A percentile compares a stretch with the other conserved stretches of the same genome.
phyloP scores from a whole-genome alignment of 2,329 filamentous ascomycete genomes.

The Trichoderma koningii region DNA sequence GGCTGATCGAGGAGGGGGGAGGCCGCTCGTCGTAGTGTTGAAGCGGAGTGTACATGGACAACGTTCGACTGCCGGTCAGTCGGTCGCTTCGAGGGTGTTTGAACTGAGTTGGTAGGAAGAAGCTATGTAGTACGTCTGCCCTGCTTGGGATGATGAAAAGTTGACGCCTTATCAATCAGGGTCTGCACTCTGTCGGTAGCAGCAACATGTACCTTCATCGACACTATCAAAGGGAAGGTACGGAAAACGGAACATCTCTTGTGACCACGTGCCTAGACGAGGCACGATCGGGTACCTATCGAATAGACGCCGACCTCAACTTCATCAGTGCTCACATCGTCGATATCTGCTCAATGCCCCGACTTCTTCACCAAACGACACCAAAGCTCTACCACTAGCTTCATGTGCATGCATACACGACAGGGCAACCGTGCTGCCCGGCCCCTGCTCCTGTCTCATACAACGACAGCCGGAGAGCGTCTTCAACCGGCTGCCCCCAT shows the following conservation, averaged over 20 bases:
- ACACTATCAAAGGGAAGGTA: neutral
- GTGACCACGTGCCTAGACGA: too few species aligned
- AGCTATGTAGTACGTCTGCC: neutral
- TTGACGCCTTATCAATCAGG: neutral
- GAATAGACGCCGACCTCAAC: too few species aligned
- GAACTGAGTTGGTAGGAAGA: neutral
- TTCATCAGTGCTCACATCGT: too few species aligned
- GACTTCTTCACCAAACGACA: too few species aligned
- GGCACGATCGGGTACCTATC: too few species aligned
- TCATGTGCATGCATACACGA: neutral
- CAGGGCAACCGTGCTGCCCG: neutral
- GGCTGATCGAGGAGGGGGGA: neutral
- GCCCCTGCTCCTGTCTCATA: slow-evolving; percentile 4
- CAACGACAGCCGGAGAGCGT: neutral
- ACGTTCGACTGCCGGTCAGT: too few species aligned
- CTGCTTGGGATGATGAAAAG: neutral
- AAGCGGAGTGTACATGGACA: too few species aligned
- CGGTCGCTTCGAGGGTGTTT: too few species aligned
- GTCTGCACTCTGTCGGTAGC: too few species aligned
- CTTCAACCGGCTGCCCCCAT: slow-evolving; percentile 6
- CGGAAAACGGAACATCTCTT: slow-evolving; percentile 5
- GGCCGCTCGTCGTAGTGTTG: too few species aligned
- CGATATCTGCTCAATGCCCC: neutral
- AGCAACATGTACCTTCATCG: too few species aligned
- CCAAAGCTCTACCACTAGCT: too few species aligned